These are phyloP conservation scores for Syzygium aromaticum DNA, from an alignment of 345 rosid species.

Conservation along the genomic window DNA sequence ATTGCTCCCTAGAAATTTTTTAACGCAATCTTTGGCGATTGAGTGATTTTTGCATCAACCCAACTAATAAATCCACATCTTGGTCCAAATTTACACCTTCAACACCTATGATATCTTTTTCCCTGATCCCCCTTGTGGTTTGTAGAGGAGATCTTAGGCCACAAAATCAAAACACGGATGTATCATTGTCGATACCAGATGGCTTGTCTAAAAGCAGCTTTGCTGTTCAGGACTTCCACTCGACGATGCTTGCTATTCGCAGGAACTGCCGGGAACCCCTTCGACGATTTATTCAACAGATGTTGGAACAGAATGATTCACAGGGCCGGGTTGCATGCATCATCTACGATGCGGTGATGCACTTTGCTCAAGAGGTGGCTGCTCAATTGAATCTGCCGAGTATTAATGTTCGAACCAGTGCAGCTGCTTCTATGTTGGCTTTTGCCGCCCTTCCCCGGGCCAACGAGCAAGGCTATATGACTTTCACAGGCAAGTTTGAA, in stretches of 20 bases:
- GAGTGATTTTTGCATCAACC: too few species aligned
- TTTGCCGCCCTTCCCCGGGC: conserved; percentile 1
- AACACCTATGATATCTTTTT: too few species aligned
- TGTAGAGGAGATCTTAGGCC: too few species aligned
- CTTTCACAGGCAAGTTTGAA: conserved; percentile 6
- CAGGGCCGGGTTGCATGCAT: conserved; percentile 5
- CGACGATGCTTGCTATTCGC: conserved; percentile 1
- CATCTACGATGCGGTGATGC: conserved; percentile 21
- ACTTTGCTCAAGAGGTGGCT: conserved; percentile 14
- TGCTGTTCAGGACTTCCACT: not conserved
- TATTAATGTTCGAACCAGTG: conserved; percentile 8
- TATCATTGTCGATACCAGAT: too few species aligned
- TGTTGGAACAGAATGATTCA: not conserved
- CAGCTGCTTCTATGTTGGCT: conserved; percentile 7
- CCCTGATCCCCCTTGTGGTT: too few species aligned
- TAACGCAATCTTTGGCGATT: too few species aligned
- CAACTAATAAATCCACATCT: too few species aligned
- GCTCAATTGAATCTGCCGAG: conserved; percentile 10
- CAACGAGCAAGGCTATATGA: conserved; percentile 4
- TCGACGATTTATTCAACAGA: not conserved
- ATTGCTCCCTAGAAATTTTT: too few species aligned
- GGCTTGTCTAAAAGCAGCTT: not conserved
- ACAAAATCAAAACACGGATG: too few species aligned
- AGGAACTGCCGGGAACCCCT: conserved; percentile 11
- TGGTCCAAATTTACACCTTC: too few species aligned